phyloP scores from a whole-genome alignment of 192 early-diverging fungal species.

The Coemansia sp. region DNA sequence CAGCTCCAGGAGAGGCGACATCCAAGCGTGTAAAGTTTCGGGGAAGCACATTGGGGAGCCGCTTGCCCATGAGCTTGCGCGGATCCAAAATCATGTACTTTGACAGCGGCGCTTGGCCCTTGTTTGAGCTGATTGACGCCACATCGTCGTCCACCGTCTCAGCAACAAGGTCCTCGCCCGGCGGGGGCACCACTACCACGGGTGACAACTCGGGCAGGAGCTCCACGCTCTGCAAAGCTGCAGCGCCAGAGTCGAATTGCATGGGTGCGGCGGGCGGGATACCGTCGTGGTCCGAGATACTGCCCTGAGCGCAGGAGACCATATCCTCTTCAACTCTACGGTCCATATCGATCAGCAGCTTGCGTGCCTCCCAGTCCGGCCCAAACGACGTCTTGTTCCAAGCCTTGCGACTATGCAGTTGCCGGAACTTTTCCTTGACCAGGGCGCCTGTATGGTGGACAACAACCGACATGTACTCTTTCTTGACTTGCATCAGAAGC shows the following conservation, averaged over 20 bases:
- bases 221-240: not conserved
- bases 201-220: not conserved
- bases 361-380: conserved; percentile 47
- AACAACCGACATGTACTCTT: conserved; percentile 51
- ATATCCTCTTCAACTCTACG: conserved; percentile 38
- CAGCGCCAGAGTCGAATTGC: not conserved
- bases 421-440: conserved; percentile 54
- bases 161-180: not conserved
- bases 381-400: conserved; percentile 53
- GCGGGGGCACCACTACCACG: not conserved
- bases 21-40: conserved; percentile 8
- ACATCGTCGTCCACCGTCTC: conserved; percentile 13
- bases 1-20: not conserved
- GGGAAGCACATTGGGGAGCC: conserved; percentile 35
- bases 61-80: conserved; percentile 53
- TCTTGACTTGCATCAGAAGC: conserved; percentile 54
- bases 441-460: conserved; percentile 54
- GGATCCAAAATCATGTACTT: conserved; percentile 55
- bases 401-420: conserved; percentile 53
- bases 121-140: conserved; percentile 16
- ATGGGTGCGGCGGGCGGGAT: not conserved
- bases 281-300: not conserved
- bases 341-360: conserved; percentile 49
- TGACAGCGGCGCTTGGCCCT: conserved; percentile 34
- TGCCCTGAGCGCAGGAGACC: conserved; percentile 14